Evolutionary conservation across 306 rosid genomes (phyloP).

Genomic region (Vigna nakashimae): DNA sequence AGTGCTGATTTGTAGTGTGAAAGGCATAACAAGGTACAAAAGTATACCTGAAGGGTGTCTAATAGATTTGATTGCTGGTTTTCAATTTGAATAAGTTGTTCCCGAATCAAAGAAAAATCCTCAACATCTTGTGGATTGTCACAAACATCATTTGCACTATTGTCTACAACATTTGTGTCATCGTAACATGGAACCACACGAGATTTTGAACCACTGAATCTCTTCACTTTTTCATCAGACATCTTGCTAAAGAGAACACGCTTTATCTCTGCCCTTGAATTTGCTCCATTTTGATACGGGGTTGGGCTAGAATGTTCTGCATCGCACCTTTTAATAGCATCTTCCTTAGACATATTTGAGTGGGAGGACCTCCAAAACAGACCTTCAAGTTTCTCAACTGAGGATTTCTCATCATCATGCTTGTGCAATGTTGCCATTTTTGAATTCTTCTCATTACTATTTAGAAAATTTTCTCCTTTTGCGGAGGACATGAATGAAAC

Average conservation of each 20-base stretch:
- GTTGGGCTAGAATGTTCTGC: constrained; percentile 47
- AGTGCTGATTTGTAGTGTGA: constrained; percentile 16
- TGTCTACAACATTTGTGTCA: constrained; percentile 45
- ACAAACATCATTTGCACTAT: constrained; percentile 53
- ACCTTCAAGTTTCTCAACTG: constrained; percentile 59
- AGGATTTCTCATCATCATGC: constrained; percentile 56
- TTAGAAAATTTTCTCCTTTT: constrained; percentile 50
- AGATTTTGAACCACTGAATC: constrained; percentile 62
- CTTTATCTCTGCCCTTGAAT: constrained; percentile 55
- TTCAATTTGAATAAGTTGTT: constrained; percentile 94
- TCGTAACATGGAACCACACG: constrained; percentile 78
- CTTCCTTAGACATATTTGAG: constrained; percentile 52
- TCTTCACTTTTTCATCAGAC: constrained; percentile 65
- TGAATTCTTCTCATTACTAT: constrained; percentile 51
- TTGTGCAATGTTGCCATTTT: constrained; percentile 46
- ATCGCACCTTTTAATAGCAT: constrained; percentile 51
- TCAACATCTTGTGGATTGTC: constrained; percentile 81
- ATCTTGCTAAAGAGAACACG: constrained; percentile 56
- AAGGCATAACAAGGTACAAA: constrained; percentile 23
- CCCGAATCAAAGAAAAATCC: constrained; percentile 81
- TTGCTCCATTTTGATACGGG: constrained; percentile 43
- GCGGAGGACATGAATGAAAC: constrained; percentile 51
- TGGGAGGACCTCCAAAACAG: constrained; percentile 50
- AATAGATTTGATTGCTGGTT: constrained; percentile 88
- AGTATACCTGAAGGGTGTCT: constrained; percentile 84